Evolutionary conservation across 2,329 filamentous ascomycete genomes (phyloP).

Genomic region (Talaromyces islandicus): DNA sequence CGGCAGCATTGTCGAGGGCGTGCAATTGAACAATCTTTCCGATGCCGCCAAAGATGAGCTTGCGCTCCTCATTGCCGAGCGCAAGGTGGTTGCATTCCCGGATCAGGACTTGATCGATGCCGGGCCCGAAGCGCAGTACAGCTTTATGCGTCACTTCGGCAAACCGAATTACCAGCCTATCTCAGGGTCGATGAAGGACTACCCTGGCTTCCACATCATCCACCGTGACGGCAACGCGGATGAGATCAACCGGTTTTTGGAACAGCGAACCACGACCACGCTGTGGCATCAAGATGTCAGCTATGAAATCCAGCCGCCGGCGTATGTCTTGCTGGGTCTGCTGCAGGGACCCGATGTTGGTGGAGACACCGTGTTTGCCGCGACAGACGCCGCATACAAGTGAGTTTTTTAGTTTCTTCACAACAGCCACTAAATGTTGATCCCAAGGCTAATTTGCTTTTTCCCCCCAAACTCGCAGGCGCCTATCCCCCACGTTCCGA

Average conservation of each 20-base stretch:
- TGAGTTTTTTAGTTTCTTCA: slow-evolving; percentile 17
- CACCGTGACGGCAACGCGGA: slow-evolving; percentile 40
- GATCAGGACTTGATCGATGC: slow-evolving; percentile 45
- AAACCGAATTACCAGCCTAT: slow-evolving; percentile 42
- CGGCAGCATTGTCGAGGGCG: slow-evolving; percentile 35
- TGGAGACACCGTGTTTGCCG: slow-evolving; percentile 43
- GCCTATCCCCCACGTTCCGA: slow-evolving; percentile 48
- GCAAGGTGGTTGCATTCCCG: slow-evolving; percentile 50
- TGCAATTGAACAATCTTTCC: slow-evolving; percentile 45
- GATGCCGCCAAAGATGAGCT: slow-evolving; percentile 47
- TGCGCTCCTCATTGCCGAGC: slow-evolving; percentile 63
- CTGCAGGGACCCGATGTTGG: slow-evolving; percentile 46
- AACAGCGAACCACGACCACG: slow-evolving; percentile 41
- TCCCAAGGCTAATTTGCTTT: neutral
- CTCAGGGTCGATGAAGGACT: slow-evolving; percentile 34
- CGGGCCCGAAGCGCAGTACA: slow-evolving; percentile 37
- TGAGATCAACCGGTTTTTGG: slow-evolving; percentile 38
- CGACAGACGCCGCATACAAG: slow-evolving; percentile 41
- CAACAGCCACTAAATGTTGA: neutral
- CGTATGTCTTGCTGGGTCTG: slow-evolving; percentile 44
- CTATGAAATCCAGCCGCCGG: slow-evolving; percentile 44
- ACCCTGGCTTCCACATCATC: slow-evolving; percentile 43
- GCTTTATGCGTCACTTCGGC: slow-evolving; percentile 42
- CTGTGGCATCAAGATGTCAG: slow-evolving; percentile 47
- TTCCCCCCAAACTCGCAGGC: slow-evolving; percentile 14